Conservation (phyloP, 2,329 filamentous ascomycete species). For the Rhynchosporium graminicola region DNA sequence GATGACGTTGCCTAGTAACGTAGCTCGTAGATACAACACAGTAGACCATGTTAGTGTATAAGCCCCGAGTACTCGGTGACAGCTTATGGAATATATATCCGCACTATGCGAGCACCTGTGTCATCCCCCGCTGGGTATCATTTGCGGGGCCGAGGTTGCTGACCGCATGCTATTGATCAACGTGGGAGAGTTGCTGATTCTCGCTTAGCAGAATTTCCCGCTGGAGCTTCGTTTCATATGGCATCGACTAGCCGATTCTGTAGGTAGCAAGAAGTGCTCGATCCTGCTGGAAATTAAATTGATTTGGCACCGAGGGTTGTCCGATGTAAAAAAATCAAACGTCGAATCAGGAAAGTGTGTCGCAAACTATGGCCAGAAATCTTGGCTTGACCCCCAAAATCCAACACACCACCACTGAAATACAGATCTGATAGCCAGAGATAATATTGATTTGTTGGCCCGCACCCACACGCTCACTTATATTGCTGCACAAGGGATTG, state of each 20-base stretch:
- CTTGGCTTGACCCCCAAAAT: no score
- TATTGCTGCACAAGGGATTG: no score
- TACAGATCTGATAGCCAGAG: no score
- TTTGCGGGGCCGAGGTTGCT: background rate
- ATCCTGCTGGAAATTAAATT: background rate
- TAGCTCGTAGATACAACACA: background rate
- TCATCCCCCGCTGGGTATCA: no score
- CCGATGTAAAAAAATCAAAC: no score
- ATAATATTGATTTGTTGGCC: no score
- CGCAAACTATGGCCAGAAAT: no score
- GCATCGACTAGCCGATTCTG: background rate
- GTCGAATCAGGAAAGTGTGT: no score
- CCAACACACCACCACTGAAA: no score
- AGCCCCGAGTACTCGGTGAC: conserved; percentile 10
- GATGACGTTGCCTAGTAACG: background rate
- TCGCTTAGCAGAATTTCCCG: background rate
- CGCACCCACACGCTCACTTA: no score
- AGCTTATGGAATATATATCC: background rate
- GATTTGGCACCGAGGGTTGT: no score
- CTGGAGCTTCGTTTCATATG: background rate
- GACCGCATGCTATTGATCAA: background rate
- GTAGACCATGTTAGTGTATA: background rate
- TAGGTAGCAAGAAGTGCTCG: background rate
- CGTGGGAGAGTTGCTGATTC: background rate
- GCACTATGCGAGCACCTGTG: background rate